Evolutionary conservation across 352 stramenopile genomes (phyloP).

Genomic region (Halophytophthora batemanensis): DNA sequence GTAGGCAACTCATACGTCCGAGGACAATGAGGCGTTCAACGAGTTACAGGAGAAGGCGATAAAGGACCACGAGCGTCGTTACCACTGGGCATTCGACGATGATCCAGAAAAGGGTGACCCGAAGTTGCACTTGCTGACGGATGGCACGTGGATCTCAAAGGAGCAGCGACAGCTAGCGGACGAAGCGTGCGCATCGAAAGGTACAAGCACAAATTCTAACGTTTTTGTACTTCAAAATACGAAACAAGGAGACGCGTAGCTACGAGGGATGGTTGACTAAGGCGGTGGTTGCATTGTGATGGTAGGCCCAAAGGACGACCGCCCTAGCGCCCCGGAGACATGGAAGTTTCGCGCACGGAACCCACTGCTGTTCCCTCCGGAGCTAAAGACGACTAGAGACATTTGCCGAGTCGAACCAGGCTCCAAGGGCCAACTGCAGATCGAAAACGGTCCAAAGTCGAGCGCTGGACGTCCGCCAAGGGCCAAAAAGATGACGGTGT

Average conservation of each 20-base stretch:
- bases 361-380: constrained; percentile 72
- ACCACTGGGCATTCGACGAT: constrained; percentile 79
- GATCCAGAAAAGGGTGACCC: constrained; percentile 48
- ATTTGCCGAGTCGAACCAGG: constrained; percentile 50
- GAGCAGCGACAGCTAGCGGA: constrained; percentile 60
- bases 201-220: constrained; percentile 8
- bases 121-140: constrained; percentile 63
- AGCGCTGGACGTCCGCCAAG: constrained; percentile 23
- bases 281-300: background rate
- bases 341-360: constrained; percentile 79
- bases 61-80: constrained; percentile 58
- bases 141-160: constrained; percentile 74
- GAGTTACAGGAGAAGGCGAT: constrained; percentile 72
- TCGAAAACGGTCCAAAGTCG: constrained; percentile 40
- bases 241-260: too few relatives aligned
- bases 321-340: constrained; percentile 61
- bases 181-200: constrained; percentile 54
- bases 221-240: background rate
- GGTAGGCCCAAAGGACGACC: constrained; percentile 50
- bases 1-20: constrained; percentile 76
- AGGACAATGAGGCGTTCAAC: constrained; percentile 81
- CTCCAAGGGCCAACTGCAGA: constrained; percentile 20
- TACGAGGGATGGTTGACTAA: too few relatives aligned
- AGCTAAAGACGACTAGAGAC: constrained; percentile 44
- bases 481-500: constrained; percentile 51